Base-by-base conservation (phyloP, 257 asterid genomes). In the Solanum ahanhuiri region DNA sequence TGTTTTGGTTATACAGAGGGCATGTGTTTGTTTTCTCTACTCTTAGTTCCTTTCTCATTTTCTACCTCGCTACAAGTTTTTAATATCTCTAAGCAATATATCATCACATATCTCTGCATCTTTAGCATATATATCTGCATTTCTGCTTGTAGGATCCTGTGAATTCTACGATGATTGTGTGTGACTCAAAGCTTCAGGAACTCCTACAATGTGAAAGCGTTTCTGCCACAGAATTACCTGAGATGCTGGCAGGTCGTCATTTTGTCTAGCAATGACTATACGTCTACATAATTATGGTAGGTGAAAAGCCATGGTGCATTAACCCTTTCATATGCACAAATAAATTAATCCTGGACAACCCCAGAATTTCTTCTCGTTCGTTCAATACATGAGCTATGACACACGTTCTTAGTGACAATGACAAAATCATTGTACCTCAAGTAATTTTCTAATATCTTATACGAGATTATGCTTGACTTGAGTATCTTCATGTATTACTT, bases 131-230 rank as follows among this genome's bases (percentile, higher is more conserved):
- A 2, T 77, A 84, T 81, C 58, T 75, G 83, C 25, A 83, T 82
- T 85, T 79, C 79, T 86, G 66, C 37, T 85, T 63, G 84, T 83
- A 93, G 95, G 93, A 93, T 88, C 93, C 93, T 57, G 69, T 82
- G 90, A 91, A 91, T 91, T 87, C 95, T 22, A 89, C 81, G 88
- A 86, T 89, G 45, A 91, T 93, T 43, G 89, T 87, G 67, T 93
- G 94, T 70, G 95, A 91, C 85, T 69, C 87, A 1, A 91, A 91
- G 92, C 94, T 93, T 87, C 92, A 89, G 85, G 93, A 93, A 85
- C 94, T 93, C 57, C 86, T 91, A 39, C 92, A 94, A 85, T 93
- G 95, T 89, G 92, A 91, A 77, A 93, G 92, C 77, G 57, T 93
- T 89, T 91, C 95, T 77, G 92, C 92, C 5, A 48, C 87, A 82